phyloP scores from a whole-genome alignment of 257 asterid genomes.

The Primulina tabacum region DNA sequence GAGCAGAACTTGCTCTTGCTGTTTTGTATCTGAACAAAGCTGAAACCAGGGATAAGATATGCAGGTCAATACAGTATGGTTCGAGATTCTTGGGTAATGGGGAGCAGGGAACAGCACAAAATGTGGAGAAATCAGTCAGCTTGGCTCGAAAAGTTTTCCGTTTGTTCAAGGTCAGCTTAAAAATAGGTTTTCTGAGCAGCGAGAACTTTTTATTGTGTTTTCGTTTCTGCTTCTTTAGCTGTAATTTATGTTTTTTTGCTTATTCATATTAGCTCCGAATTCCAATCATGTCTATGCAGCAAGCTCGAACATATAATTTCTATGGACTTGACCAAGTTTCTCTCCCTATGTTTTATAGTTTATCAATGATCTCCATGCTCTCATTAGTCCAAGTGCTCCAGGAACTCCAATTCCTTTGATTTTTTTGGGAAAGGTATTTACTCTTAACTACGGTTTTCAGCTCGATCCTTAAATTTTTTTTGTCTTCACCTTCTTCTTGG shows the following conservation, averaged over 20 bases:
- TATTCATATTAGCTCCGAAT: neutral
- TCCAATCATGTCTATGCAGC: neutral
- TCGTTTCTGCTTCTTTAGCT: neutral
- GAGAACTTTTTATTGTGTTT: neutral
- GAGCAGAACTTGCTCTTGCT: slow-evolving; percentile 87
- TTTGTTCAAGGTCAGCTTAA: slow-evolving; percentile 64
- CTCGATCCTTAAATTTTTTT: slow-evolving; percentile 13
- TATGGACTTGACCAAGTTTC: slow-evolving; percentile 27
- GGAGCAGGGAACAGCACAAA: slow-evolving; percentile 94
- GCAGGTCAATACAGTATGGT: slow-evolving; percentile 97
- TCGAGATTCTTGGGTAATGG: slow-evolving; percentile 92
- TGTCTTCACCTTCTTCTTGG: slow-evolving; percentile 18
- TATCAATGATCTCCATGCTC: slow-evolving; percentile 85
- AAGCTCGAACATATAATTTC: neutral
- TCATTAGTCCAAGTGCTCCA: slow-evolving; percentile 81
- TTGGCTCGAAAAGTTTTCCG: slow-evolving; percentile 97
- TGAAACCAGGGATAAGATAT: slow-evolving; percentile 94
- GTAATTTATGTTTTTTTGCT: neutral
- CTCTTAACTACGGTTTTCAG: slow-evolving; percentile 2
- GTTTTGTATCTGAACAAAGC: slow-evolving; percentile 84
- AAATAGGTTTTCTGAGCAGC: neutral
- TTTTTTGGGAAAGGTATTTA: slow-evolving; percentile 84
- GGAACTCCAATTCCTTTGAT: slow-evolving; percentile 88
- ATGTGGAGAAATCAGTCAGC: slow-evolving; percentile 90
- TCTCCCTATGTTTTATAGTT: slow-evolving; percentile 47